Conservation (phyloP, 2,329 filamentous ascomycete genomes). For the Grosmannia penicillata region DNA sequence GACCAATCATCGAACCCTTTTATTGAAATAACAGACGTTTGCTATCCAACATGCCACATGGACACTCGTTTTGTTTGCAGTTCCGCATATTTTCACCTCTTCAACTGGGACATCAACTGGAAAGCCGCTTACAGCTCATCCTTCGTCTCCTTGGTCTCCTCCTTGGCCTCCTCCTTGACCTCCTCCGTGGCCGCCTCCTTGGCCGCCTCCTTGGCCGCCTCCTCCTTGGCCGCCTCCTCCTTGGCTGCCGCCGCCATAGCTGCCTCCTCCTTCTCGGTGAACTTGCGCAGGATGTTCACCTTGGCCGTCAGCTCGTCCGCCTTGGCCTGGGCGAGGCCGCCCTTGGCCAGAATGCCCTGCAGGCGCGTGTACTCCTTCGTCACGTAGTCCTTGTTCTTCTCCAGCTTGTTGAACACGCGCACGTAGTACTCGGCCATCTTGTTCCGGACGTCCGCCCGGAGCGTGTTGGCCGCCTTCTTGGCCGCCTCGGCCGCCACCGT, state of each 20-base stretch:
- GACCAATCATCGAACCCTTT: too few species aligned
- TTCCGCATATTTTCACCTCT: neutral
- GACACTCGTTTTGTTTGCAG: too few species aligned
- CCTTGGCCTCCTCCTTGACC: slow-evolving; percentile 24
- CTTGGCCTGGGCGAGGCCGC: slow-evolving; percentile 73
- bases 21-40: too few species aligned
- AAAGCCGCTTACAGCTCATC: slow-evolving; percentile 2
- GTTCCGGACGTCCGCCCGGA: slow-evolving; percentile 48
- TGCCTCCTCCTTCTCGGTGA: slow-evolving; percentile 45
- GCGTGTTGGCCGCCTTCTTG: slow-evolving; percentile 50
- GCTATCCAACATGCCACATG: too few species aligned
- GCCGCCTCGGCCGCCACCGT: slow-evolving; percentile 54
- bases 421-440: slow-evolving; percentile 92
- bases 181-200: slow-evolving; percentile 42
- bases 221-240: slow-evolving; percentile 35
- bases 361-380: slow-evolving; percentile 76
- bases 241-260: slow-evolving; percentile 36
- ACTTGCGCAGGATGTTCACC: slow-evolving; percentile 76
- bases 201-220: neutral
- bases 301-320: slow-evolving; percentile 74
- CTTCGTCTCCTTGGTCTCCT: neutral
- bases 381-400: slow-evolving; percentile 61
- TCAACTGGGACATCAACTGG: neutral
- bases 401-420: slow-evolving; percentile 76
- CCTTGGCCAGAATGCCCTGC: slow-evolving; percentile 69